Evolutionary conservation across 495 filamentous ascomycete species (phyloP), one percentile per base, ranked within the genome.

Genomic region (Hypoxylon subgilvum): DNA sequence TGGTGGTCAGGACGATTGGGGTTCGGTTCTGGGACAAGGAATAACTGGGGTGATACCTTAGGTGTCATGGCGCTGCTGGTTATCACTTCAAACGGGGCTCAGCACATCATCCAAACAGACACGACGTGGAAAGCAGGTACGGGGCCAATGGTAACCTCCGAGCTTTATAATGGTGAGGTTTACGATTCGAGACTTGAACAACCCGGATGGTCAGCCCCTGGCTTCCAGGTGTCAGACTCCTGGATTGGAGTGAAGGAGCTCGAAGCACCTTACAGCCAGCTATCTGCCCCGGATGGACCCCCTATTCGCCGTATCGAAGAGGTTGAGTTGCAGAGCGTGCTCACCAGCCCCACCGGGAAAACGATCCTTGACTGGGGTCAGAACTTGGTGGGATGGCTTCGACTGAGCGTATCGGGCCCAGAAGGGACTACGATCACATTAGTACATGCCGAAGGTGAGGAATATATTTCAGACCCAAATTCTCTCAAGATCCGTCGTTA

Each of bases 1-100:
- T 85, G 82, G 82, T 84, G 73, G 65, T 60, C 75, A 3, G 77
- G 76, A 9, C 70, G 79, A n/a, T 60, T 84, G 8, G 81, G 81
- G 0, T 78, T 19, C 21, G 34, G 72, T 19, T 52, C 43, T 6
- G 71, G 66, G 1, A 27, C 3, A 12, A 57, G 67, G 4, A 71
- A 76, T 39, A 38, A 79, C 16, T 85, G 76, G 51, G 81, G 81
- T 0, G 73, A 82, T 41, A 64, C 66, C 8, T 49, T 82, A 13
- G 81, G 71, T 0, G 28, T 78, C 2, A 54, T 84, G 9, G 78
- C 73, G 1, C 72, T 78, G 46, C 56, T 85, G 12, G 75, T 61
- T 6, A 58, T 66, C 19, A 65, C 64, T 12, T 55, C 52, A 5
- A 34, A 63, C 19, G 59, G 59, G 1, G 63, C 39, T 9, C 47